Evolutionary conservation across 2,329 filamentous ascomycete genomes (phyloP), one percentile per base, ranked within the genome.

Genomic region (Phaeoacremonium minimum): DNA sequence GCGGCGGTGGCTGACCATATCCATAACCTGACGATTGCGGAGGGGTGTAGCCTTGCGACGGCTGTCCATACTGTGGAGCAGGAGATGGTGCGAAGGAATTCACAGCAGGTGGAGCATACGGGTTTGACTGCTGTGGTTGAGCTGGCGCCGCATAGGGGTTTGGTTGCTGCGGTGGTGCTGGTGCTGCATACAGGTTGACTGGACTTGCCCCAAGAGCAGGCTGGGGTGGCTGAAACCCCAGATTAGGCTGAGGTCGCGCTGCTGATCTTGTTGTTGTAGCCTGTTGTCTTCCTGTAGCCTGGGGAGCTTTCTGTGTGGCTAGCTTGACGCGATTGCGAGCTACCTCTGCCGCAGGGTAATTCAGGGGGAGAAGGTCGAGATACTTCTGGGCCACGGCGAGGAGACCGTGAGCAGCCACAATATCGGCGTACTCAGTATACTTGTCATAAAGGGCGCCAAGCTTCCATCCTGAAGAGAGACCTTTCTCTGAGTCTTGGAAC

Each of bases 341-440:
- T 47, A 93, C 77, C 48, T 96, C 88, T 22, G 91, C 93, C 39
- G 87, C 86, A 28, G 87, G 83, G 57, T 95, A 96, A 46, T 82
- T 80, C 28, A 74, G 67, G 13, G 93, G 93, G 31, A 98, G 73
- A 36, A 98, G 78, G 53, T 90, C 80, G 28, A 98, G 77, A 55
- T 98, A 98, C 59, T 86, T 90, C 63, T 95, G 85, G 5, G 93
- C 94, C 49, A 89, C 79, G 19, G 80, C 73, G 36, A 98, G 69
- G 51, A 94, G 87, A 11, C 94, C 93, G 54, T 96, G 87, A 6
- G 87, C 81, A 32, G 93, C 89, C 39, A 94, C 80, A 47, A 98
- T 90, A 56, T 98, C 91, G 12, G 93, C 91, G 58, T 97, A 98
- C 64, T 98, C 93, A 18, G 86, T 83, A 57, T 98, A 98, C 64